Base-by-base conservation (phyloP, 331 rosid genomes). In the Rosa hybrid region DNA sequence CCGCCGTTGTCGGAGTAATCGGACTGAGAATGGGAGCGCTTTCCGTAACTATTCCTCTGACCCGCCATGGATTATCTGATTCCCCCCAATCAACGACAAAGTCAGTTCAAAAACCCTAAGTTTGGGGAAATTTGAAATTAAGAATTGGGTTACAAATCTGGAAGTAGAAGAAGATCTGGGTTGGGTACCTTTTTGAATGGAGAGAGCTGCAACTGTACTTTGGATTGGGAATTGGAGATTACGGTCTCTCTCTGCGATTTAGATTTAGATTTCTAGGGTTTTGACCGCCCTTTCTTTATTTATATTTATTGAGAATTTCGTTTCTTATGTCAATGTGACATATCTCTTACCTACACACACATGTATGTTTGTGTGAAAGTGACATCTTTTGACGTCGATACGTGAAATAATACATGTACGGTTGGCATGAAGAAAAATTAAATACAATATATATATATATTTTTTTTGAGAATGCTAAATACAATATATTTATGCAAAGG, bases 1-100 rank as follows among this genome's bases (percentile, higher is more conserved):
- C 92, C 90, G 53, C 96, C 94, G 63, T 82, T 84, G 6, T 92
- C 98, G 64, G 82, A 57, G 88, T 90, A 72, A 53, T 93, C 97
- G 4, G 93, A 89, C 17, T 91, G 91, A 39, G 94, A 74, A 81
- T 88, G 92, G 4, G 93, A 82, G 3, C 98, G 92, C 87, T 96
- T 96, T 44, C 97, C 97, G 45, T 90, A 81, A 75, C 64, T 83
- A 73, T 87, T 87, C 81, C 93, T 89, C 82, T 86, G 99, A 69
- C 98, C 97, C 45, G 95, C 86, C 97, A 96, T 96, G 39, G 67
- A 74, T 68, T 44, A 48, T 49, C 85, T 76, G 74, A 72, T 34
- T 34, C 39, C 39, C 4, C 39, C 39, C 39, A 63, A 18, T 17
- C 21, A 9, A 68, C 16, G 64, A 27, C 56, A 5, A 27, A 27